Base-by-base conservation (phyloP, 164 flowering plant species). In the Dillenia turbinata region DNA sequence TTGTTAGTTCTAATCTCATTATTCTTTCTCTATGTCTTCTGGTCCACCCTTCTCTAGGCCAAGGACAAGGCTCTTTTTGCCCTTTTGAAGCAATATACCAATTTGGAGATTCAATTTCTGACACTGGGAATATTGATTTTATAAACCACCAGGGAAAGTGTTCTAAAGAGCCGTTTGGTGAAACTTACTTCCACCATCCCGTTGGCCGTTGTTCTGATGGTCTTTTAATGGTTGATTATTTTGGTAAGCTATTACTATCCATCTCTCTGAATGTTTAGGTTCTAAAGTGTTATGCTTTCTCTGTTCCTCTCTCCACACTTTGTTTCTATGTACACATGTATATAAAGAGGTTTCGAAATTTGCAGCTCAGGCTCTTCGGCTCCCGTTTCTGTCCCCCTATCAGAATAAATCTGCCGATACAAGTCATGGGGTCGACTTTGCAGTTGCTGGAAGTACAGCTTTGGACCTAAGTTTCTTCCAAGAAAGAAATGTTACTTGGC, bases 351-450 rank as follows among this genome's bases (percentile, higher is more conserved):
- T 19, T 19, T 19, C 1, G 1, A 19, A 7, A 8, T 44, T 22
- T 5, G 9, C 66, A 68, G 73, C 69, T 9, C 3, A 2, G 10
- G 57, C 63, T 10, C 56, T 63, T 16, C 56, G 63, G 11, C 54
- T 69, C 14, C 73, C 73, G 0, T 56, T 75, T 8, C 50, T 69
- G 0, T 55, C 63, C 9, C 61, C 75, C 1, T 72, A 63, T 26
- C 12, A 57, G 61, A 47, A 51, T 1, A 26, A 12, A 11, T 49
- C 16, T 14, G 62, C 51, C 3, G 10, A 50, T 6, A 56, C 64
- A 9, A 12, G 11, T 12, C 58, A 61, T 55, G 81, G 78, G 8
- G 75, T 72, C 3, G 74, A 78, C 43, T 78, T 78, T 24, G 81
- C 77, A 0, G 77, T 78, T 5, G 66, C 75, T 10, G 75, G 77